Evolutionary conservation across 345 rosid genomes (phyloP).

Genomic region (Hypericum perforatum): DNA sequence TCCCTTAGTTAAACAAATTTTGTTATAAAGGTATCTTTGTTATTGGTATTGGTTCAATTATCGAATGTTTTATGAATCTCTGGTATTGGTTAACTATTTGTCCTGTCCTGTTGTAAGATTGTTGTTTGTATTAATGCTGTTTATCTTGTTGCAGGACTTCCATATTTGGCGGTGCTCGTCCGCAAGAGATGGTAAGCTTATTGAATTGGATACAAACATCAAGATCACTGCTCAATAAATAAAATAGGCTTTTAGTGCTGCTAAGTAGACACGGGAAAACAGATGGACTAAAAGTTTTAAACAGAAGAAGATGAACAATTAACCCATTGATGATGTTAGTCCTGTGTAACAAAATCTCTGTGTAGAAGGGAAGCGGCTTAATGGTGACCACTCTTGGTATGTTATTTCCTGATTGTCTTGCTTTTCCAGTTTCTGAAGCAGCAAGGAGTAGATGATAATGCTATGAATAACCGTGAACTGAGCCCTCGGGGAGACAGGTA

Average conservation of each 20-base stretch:
- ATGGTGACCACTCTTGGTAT: neutral
- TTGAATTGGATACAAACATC: neutral
- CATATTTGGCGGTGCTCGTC: slow-evolving; percentile 79
- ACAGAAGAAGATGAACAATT: too few species aligned
- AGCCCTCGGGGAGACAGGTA: slow-evolving; percentile 53
- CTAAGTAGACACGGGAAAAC: too few species aligned
- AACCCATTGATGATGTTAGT: too few species aligned
- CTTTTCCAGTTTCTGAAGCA: slow-evolving; percentile 56
- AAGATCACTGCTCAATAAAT: too few species aligned
- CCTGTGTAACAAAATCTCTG: too few species aligned
- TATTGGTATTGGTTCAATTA: too few species aligned
- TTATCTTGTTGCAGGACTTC: slow-evolving; percentile 41
- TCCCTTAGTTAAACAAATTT: too few species aligned
- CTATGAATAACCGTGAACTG: slow-evolving; percentile 26
- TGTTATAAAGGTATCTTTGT: too few species aligned
- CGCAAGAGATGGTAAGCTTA: slow-evolving; percentile 65
- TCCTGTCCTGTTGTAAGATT: neutral
- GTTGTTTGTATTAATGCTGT: slow-evolving; percentile 10
- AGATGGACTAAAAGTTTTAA: neutral
- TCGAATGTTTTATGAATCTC: too few species aligned
- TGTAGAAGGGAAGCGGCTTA: neutral
- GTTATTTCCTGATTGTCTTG: slow-evolving; percentile 1
- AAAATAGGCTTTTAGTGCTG: too few species aligned
- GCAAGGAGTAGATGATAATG: slow-evolving; percentile 45
- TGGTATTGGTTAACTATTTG: too few species aligned